phyloP scores from a whole-genome alignment of 371 early-diverging fungal genomes.

The Encephalitozoon cuniculi region DNA sequence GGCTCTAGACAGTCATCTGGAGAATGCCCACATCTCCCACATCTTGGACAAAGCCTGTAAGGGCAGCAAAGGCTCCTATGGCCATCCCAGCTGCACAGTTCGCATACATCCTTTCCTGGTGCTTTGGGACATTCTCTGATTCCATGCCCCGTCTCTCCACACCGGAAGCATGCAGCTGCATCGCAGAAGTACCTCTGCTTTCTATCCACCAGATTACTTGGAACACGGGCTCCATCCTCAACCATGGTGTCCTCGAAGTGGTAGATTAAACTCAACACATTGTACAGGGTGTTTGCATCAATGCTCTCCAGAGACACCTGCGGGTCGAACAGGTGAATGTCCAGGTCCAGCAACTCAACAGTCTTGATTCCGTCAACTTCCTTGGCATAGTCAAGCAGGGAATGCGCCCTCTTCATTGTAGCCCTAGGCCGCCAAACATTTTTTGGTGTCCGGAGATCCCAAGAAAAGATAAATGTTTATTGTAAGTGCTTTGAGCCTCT shows the following conservation, averaged over 20 bases:
- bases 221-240: neutral
- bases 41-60: neutral
- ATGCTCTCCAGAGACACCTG: neutral
- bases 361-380: neutral
- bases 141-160: constrained; percentile 7
- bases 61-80: neutral
- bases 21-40: neutral
- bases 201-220: neutral
- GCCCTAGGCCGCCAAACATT: neutral
- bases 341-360: neutral
- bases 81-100: neutral
- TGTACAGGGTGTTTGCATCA: neutral
- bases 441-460: neutral
- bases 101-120: neutral
- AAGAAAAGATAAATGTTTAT: neutral
- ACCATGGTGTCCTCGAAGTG: neutral
- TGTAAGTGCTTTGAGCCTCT: neutral
- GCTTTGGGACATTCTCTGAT: neutral
- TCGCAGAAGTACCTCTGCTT: neutral
- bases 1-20: neutral
- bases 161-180: neutral
- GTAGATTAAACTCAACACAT: neutral
- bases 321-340: neutral
- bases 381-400: neutral
- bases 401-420: neutral